phyloP scores from a whole-genome alignment of 2,329 filamentous ascomycete genomes.

The Ceratocystiopsis minuta region DNA sequence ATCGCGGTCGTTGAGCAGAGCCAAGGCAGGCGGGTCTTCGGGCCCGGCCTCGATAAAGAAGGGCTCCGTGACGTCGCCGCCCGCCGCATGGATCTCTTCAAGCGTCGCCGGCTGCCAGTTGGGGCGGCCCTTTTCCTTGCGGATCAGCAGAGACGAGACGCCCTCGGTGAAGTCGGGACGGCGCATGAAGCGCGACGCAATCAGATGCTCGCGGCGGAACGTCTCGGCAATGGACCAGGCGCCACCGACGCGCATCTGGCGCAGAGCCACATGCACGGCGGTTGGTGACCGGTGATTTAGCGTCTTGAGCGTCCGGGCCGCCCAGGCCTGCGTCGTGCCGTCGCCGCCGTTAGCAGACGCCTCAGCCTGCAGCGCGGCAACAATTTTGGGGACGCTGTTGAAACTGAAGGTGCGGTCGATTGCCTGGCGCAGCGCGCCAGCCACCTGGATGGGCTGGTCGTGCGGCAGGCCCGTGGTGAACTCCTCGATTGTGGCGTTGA shows the following conservation, averaged over 20 bases:
- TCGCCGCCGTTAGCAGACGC: conserved; percentile 34
- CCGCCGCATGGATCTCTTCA: conserved; percentile 38
- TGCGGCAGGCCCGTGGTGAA: conserved; percentile 73
- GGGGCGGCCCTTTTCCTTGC: conserved; percentile 41
- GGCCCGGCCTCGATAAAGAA: conserved; percentile 44
- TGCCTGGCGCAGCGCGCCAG: conserved; percentile 52
- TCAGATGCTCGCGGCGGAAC: conserved; percentile 70
- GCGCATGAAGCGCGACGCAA: conserved; percentile 76
- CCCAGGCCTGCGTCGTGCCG: conserved; percentile 51
- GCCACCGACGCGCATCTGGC: conserved; percentile 60
- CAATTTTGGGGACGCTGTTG: conserved; percentile 49
- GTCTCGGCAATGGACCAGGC: conserved; percentile 69
- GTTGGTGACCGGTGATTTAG: conserved; percentile 69
- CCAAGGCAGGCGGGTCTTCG: conserved; percentile 27
- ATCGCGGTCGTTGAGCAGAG: conserved; percentile 42
- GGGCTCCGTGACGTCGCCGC: conserved; percentile 33
- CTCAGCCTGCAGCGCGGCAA: conserved; percentile 45
- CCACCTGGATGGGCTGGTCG: conserved; percentile 47
- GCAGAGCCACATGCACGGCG: conserved; percentile 65
- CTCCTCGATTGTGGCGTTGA: conserved; percentile 83
- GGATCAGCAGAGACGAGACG: conserved; percentile 63
- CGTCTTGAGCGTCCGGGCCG: conserved; percentile 55
- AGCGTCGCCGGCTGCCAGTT: conserved; percentile 62
- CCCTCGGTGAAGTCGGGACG: conserved; percentile 85
- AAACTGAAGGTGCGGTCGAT: conserved; percentile 72